Evolutionary conservation across 176 grass and related monocot species (phyloP).

Genomic region (Aegilops sharonensis): DNA sequence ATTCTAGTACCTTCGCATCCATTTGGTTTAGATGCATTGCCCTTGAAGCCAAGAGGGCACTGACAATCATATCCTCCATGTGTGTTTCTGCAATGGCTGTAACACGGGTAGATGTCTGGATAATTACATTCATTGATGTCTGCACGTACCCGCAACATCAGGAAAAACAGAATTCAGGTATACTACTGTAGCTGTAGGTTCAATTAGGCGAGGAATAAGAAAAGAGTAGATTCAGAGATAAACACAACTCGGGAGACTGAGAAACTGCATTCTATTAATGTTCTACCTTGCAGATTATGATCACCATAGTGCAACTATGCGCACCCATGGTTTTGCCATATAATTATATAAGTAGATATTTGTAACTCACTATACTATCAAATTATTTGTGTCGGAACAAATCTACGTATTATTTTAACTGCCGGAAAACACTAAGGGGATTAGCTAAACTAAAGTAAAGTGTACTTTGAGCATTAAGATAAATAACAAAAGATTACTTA

Average conservation of each 20-base stretch:
- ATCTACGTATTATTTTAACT: background rate
- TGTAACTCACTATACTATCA: too few species aligned
- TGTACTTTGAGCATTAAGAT: background rate
- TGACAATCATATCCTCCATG: background rate
- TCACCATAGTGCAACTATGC: too few species aligned
- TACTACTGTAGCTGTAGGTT: background rate
- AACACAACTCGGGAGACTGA: background rate
- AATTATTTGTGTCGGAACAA: background rate
- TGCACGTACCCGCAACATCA: background rate
- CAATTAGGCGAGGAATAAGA: background rate
- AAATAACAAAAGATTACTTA: background rate
- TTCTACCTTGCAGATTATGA: too few species aligned
- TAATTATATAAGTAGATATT: too few species aligned
- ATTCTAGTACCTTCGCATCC: conserved; percentile 25
- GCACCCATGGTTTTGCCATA: too few species aligned
- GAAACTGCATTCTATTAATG: too few species aligned
- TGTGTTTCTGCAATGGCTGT: background rate
- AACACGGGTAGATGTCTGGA: conserved; percentile 12
- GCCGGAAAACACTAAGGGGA: background rate
- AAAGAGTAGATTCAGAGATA: background rate
- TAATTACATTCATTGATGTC: conserved; percentile 28
- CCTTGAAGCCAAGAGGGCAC: conserved; percentile 4
- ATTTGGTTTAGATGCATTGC: background rate
- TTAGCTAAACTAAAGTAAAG: background rate
- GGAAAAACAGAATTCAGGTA: background rate